A percentile compares a stretch with the other conserved stretches of the same genome.
Evolutionary conservation across 305 asterid species (phyloP).

Genomic region (Striga hermonthica): DNA sequence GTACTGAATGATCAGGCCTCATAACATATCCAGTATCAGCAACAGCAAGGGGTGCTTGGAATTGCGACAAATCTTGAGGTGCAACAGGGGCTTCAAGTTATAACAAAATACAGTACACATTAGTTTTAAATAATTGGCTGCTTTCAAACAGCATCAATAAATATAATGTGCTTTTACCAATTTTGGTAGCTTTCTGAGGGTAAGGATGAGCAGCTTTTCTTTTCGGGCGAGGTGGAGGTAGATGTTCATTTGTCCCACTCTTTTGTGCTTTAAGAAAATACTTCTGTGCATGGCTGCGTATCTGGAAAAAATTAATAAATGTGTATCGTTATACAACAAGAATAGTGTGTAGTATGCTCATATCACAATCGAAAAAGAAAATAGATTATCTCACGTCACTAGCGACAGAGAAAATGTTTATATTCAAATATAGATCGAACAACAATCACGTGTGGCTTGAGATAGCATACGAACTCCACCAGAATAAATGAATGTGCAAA

Average conservation of each 20-base stretch:
- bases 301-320: conserved; percentile 44
- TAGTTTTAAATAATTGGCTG: conserved; percentile 18
- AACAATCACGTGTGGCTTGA: neutral
- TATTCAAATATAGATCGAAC: neutral
- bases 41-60: conserved; percentile 46
- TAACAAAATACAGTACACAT: conserved; percentile 21
- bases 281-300: conserved; percentile 97
- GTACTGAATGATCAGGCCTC: conserved; percentile 46
- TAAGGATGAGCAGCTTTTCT: conserved; percentile 96
- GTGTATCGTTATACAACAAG: neutral
- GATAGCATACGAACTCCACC: conserved; percentile 7
- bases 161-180: conserved; percentile 41
- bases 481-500: neutral
- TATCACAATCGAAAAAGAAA: conserved; percentile 28
- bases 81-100: conserved; percentile 50
- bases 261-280: conserved; percentile 85
- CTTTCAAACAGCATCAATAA: conserved; percentile 4
- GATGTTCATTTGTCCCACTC: conserved; percentile 79
- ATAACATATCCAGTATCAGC: conserved; percentile 47
- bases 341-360: neutral
- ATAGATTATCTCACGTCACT: conserved; percentile 12
- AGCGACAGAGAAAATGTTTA: neutral
- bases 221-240: conserved; percentile 97
- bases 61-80: conserved; percentile 47
- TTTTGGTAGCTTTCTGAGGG: conserved; percentile 89